A percentile compares a stretch with the other conserved stretches of the same genome.
Evolutionary conservation across 441 rosid genomes (phyloP).

Genomic region (Gossypium gossypioides): DNA sequence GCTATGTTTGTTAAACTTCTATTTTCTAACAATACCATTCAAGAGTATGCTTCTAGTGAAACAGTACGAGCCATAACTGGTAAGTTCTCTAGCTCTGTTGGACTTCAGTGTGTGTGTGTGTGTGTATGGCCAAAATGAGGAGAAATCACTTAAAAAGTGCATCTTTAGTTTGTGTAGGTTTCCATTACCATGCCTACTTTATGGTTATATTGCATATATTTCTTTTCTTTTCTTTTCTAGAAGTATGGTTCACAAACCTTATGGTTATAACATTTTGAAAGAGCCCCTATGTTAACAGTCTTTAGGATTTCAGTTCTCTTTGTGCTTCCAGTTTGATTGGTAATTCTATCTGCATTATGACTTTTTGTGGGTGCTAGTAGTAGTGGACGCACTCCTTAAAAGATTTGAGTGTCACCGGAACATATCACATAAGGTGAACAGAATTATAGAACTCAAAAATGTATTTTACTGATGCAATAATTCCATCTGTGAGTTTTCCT

Average conservation of each 20-base stretch:
- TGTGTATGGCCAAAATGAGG: background rate
- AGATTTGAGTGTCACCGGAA: background rate
- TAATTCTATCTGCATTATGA: background rate
- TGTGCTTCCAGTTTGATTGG: slow-evolving; percentile 4
- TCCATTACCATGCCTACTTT: background rate
- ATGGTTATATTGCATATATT: background rate
- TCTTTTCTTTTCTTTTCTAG: background rate
- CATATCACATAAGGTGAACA: background rate
- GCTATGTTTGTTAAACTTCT: slow-evolving; percentile 95
- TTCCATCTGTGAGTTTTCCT: background rate
- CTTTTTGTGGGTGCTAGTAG: background rate
- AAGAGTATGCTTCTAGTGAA: slow-evolving; percentile 98
- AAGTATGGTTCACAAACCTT: background rate
- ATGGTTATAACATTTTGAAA: slow-evolving; percentile 3
- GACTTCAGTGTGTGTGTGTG: background rate
- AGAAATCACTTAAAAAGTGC: background rate
- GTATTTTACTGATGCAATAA: background rate
- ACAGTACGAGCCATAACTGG: slow-evolving; percentile 98
- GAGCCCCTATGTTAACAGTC: background rate
- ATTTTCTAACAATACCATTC: slow-evolving; percentile 94
- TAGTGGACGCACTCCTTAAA: background rate
- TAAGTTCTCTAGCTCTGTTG: slow-evolving; percentile 24
- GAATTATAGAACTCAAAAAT: background rate
- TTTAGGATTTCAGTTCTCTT: background rate
- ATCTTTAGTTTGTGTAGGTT: background rate